These are phyloP conservation scores for Blumeriella jaapii DNA, from an alignment of 2,329 filamentous ascomycete species.

Conservation along the genomic window DNA sequence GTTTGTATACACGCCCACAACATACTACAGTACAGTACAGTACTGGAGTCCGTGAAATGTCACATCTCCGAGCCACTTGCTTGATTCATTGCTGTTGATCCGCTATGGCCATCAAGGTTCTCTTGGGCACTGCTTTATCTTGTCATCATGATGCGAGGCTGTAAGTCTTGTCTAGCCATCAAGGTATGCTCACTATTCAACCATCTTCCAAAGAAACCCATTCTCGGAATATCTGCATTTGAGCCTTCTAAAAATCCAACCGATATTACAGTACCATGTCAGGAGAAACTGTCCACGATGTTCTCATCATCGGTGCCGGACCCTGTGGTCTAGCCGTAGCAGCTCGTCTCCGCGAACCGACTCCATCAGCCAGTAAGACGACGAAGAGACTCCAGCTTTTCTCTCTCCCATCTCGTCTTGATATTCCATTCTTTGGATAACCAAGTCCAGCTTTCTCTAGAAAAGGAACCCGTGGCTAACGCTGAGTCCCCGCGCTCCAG, in stretches of 20 bases:
- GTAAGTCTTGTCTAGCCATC: constrained; percentile 8
- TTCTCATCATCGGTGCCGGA: constrained; percentile 53
- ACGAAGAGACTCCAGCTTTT: too few species aligned
- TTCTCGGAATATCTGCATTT: too few species aligned
- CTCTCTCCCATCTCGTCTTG: background rate
- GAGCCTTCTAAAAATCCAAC: too few species aligned
- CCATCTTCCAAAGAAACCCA: too few species aligned
- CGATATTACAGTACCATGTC: too few species aligned
- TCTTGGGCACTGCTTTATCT: background rate
- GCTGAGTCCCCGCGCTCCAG: too few species aligned
- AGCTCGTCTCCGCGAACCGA: constrained; percentile 57
- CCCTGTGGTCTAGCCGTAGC: constrained; percentile 66
- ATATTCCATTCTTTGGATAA: too few species aligned
- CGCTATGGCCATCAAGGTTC: constrained; percentile 5
- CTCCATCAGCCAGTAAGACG: constrained; percentile 64
- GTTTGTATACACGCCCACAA: background rate
- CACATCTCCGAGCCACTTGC: too few species aligned
- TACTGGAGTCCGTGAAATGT: constrained; percentile 1
- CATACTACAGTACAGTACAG: too few species aligned
- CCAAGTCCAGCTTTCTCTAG: too few species aligned
- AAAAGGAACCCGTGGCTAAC: too few species aligned
- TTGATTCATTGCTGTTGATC: too few species aligned
- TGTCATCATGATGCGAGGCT: constrained; percentile 8
- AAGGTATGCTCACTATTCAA: constrained; percentile 6
- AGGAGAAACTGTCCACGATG: constrained; percentile 50